These are phyloP conservation scores for Chrysanthemum lavandulifolium DNA, from an alignment of 129 eudicot species.

Conservation along the genomic window DNA sequence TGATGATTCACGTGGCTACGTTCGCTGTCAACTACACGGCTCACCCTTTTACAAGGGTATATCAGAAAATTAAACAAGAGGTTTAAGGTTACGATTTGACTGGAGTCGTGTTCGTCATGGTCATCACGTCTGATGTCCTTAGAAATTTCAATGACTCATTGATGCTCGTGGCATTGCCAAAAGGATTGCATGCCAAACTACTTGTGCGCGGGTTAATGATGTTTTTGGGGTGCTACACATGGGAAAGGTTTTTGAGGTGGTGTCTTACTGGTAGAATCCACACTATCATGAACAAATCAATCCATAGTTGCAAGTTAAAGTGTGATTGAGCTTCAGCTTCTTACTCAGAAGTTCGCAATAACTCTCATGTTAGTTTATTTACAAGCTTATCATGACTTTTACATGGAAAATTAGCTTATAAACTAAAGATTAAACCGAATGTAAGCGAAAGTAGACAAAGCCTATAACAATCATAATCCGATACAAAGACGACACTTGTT, in stretches of 20 bases:
- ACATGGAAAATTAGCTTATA: no score
- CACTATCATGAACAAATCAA: conserved; percentile 41
- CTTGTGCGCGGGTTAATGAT: conserved; percentile 33
- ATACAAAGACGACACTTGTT: no score
- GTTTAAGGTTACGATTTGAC: conserved; percentile 57
- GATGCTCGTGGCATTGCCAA: conserved; percentile 68
- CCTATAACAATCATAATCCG: no score
- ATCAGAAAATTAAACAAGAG: conserved; percentile 55
- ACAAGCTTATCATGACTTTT: no score
- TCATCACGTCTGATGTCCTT: conserved; percentile 67
- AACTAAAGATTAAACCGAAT: no score
- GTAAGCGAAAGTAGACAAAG: no score
- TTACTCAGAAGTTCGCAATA: no score
- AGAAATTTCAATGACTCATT: conserved; percentile 66
- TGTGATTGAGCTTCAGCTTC: no score
- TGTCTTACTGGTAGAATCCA: conserved; percentile 84
- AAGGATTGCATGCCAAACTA: conserved; percentile 50
- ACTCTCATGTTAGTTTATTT: no score
- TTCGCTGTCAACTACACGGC: conserved; percentile 96
- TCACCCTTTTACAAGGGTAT: conserved; percentile 86
- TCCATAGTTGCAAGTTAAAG: conserved; percentile 21
- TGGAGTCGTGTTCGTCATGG: conserved; percentile 66
- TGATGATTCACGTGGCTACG: conserved; percentile 97
- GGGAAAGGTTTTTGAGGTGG: conserved; percentile 83
- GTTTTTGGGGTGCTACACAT: conserved; percentile 33